Conservation (phyloP, 2,329 filamentous ascomycete genomes). For the Phyllosticta citriasiana region DNA sequence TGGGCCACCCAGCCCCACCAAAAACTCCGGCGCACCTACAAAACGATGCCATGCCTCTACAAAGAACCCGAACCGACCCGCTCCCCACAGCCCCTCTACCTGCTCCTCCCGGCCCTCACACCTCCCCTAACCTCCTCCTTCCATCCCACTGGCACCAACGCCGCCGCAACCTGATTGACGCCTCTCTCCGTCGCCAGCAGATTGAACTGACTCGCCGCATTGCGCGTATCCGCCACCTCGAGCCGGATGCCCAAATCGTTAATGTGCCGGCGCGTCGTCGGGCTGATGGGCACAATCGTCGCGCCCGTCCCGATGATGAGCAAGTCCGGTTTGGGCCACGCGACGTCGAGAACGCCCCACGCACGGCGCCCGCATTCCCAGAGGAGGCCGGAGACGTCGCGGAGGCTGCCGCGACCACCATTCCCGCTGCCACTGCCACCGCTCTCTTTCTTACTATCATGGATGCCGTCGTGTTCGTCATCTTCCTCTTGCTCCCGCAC, state of each 20-base stretch:
- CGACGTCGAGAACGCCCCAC: constrained; percentile 64
- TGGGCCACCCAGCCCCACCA: no score
- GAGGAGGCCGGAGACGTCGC: constrained; percentile 74
- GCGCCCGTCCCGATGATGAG: constrained; percentile 81
- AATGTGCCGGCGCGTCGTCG: constrained; percentile 61
- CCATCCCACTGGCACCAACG: constrained; percentile 80
- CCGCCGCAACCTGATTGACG: constrained; percentile 73
- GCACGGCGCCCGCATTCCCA: constrained; percentile 63
- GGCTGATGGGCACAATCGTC: constrained; percentile 64
- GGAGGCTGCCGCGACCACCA: constrained; percentile 30
- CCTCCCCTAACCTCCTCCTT: neutral
- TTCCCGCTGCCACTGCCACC: constrained; percentile 23
- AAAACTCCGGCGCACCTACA: no score
- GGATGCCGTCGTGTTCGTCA: constrained; percentile 23
- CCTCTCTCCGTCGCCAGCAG: constrained; percentile 89
- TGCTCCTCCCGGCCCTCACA: neutral
- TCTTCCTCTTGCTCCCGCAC: constrained; percentile 31
- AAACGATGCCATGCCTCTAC: no score
- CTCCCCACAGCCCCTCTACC: neutral
- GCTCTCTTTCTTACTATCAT: no score
- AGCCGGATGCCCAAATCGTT: constrained; percentile 72
- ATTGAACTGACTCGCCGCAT: constrained; percentile 92
- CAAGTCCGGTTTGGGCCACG: constrained; percentile 91
- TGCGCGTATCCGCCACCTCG: constrained; percentile 84
- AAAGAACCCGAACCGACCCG: no score